Percentiles rank a stretch among this genome's conserved stretches.
Conservation (phyloP, 805 yeast species). For the Huiozyma sinensis region DNA sequence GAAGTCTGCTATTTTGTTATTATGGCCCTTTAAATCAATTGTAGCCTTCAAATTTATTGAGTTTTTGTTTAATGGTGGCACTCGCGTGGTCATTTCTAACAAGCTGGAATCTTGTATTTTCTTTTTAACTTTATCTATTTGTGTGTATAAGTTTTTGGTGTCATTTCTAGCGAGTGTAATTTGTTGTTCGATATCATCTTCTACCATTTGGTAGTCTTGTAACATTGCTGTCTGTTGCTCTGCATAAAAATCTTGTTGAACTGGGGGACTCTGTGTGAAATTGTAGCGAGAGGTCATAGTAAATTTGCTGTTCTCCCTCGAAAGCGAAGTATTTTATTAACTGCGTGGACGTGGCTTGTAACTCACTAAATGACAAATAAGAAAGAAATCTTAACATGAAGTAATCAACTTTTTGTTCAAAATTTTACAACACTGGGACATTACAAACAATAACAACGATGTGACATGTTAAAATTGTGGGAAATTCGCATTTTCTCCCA, state of each 20-base stretch:
- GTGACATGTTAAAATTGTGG: no score
- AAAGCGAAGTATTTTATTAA: no score
- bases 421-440: no score
- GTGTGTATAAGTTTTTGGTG: slow-evolving; percentile 38
- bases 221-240: slow-evolving; percentile 4
- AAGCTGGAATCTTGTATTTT: slow-evolving; percentile 38
- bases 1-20: slow-evolving; percentile 58
- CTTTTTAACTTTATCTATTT: slow-evolving; percentile 35
- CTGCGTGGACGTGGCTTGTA: no score
- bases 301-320: no score
- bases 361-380: no score
- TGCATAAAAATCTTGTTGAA: neutral
- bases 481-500: no score
- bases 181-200: slow-evolving; percentile 20
- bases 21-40: slow-evolving; percentile 41
- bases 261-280: no score
- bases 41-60: slow-evolving; percentile 29
- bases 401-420: no score
- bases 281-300: no score
- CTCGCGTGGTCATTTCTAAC: slow-evolving; percentile 28
- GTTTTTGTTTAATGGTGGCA: slow-evolving; percentile 12
- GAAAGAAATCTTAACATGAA: no score
- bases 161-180: slow-evolving; percentile 33
- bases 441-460: no score
- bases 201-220: slow-evolving; percentile 8